Evolutionary conservation across 192 early-diverging fungal genomes (phyloP).

Genomic region (Umbelopsis sp.): DNA sequence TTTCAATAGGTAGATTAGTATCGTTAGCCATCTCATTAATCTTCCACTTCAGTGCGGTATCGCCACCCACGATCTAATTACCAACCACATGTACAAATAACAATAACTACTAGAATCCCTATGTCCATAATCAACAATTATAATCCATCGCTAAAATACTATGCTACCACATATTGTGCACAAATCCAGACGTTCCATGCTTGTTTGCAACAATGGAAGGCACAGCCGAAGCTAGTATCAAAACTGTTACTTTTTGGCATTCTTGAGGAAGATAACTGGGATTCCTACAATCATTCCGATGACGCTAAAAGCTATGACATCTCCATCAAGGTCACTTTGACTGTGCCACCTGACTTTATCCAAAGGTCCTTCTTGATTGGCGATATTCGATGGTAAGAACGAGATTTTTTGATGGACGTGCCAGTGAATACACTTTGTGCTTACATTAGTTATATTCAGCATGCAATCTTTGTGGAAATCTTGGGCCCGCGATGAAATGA

Average conservation of each 20-base stretch:
- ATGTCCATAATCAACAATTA: background rate
- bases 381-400: background rate
- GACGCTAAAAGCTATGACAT: background rate
- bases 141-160: background rate
- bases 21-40: background rate
- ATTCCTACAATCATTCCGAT: background rate
- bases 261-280: background rate
- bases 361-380: background rate
- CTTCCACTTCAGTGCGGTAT: background rate
- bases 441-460: background rate
- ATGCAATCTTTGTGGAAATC: background rate
- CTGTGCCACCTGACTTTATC: background rate
- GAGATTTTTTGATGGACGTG: too few species aligned
- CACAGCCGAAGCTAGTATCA: background rate
- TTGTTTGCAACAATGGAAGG: background rate
- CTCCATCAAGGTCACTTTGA: background rate
- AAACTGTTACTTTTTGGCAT: background rate
- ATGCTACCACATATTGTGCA: background rate
- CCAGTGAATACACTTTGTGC: background rate
- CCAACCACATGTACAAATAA: background rate
- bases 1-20: too few species aligned
- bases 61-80: background rate
- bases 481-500: background rate
- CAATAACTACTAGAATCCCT: background rate
- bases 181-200: conserved; percentile 1